Evolutionary conservation across 148 eudicot genomes (phyloP).

Genomic region (Diospyros lotus): DNA sequence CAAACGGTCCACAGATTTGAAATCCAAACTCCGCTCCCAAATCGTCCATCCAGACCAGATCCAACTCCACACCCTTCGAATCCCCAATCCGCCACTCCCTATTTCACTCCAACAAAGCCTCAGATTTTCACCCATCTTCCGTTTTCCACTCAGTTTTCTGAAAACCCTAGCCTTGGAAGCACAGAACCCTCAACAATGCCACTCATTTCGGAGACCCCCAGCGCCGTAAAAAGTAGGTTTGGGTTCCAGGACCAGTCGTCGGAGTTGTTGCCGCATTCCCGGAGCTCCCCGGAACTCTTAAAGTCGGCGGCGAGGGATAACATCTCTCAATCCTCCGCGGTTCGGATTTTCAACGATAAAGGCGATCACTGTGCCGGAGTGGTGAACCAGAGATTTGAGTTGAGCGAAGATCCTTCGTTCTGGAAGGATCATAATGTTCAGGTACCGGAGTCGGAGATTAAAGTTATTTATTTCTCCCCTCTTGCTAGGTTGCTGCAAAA

Average conservation of each 20-base stretch:
- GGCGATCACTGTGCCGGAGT: conserved; percentile 27
- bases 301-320: conserved; percentile 53
- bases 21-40: background rate
- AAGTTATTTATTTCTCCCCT: background rate
- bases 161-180: background rate
- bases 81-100: background rate
- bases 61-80: background rate
- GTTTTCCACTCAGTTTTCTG: background rate
- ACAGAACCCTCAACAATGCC: conserved; percentile 31
- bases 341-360: conserved; percentile 29
- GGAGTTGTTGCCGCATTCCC: conserved; percentile 29
- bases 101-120: background rate
- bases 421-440: conserved; percentile 98
- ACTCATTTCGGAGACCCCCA: conserved; percentile 58
- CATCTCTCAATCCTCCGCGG: conserved; percentile 42
- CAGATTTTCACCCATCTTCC: background rate
- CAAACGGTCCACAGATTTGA: conserved; percentile 14
- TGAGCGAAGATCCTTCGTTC: conserved; percentile 74
- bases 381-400: conserved; percentile 53
- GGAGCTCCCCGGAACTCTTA: conserved; percentile 52
- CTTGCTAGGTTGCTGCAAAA: background rate
- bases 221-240: conserved; percentile 55
- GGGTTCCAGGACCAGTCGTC: conserved; percentile 48
- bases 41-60: background rate
- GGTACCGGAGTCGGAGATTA: conserved; percentile 29